These are phyloP conservation scores for Tetracladium setigerum DNA, from an alignment of 495 filamentous ascomycete species.

Conservation along the genomic window DNA sequence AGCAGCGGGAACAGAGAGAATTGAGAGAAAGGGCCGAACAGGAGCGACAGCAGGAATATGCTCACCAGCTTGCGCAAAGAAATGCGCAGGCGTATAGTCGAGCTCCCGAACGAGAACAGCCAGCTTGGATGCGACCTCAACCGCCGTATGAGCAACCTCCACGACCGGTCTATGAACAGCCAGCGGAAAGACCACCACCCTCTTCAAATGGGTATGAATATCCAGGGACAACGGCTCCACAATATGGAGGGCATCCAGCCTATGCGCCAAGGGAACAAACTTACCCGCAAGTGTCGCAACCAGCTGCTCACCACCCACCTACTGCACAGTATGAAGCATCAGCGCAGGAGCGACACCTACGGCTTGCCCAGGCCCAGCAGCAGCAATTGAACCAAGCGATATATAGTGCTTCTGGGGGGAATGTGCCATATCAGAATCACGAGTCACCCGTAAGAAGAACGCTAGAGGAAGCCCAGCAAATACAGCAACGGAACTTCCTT, in stretches of 20 bases:
- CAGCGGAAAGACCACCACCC: constrained; percentile 22
- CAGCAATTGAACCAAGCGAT: constrained; percentile 17
- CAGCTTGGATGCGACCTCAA: constrained; percentile 16
- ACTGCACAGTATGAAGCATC: constrained; percentile 26
- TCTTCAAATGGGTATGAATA: constrained; percentile 25
- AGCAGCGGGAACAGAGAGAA: constrained; percentile 18
- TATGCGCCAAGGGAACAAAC: constrained; percentile 19
- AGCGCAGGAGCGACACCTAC: constrained; percentile 21
- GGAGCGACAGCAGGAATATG: constrained; percentile 17
- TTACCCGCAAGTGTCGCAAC: constrained; percentile 35
- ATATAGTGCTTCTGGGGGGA: constrained; percentile 10
- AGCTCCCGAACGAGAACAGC: constrained; percentile 18
- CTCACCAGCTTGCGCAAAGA: constrained; percentile 16
- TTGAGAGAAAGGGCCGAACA: constrained; percentile 16
- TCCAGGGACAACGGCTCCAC: constrained; percentile 33
- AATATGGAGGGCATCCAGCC: constrained; percentile 11
- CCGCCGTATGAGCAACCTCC: constrained; percentile 13
- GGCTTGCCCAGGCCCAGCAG: constrained; percentile 28
- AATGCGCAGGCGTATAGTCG: constrained; percentile 14
- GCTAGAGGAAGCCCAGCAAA: constrained; percentile 52
- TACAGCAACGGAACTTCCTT: constrained; percentile 39
- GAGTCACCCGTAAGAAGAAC: constrained; percentile 44
- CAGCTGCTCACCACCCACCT: constrained; percentile 30
- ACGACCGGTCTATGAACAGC: constrained; percentile 16
- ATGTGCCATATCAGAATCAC: constrained; percentile 29